Evolutionary conservation across 2,329 filamentous ascomycete species (phyloP), one percentile per base, ranked within the genome.

Genomic region (Nemania bipapillata): DNA sequence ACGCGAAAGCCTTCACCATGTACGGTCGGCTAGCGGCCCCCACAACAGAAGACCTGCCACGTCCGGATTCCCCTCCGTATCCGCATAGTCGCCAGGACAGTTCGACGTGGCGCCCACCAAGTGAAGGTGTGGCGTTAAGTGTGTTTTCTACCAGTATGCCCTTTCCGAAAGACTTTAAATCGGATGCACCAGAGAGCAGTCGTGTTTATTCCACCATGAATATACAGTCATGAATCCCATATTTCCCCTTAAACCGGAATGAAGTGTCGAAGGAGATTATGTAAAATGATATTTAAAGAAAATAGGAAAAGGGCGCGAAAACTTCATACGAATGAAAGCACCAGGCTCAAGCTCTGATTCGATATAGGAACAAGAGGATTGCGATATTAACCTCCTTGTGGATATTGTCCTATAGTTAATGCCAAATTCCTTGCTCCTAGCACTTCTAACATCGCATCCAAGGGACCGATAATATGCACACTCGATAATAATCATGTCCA

Each of bases 1-100:
- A 83, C 59, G 82, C 83, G 0, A 82, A 80, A 35, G 79, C 80
- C 0, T 77, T 89, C 42, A 79, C 79, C 32, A 86, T 89, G 78
- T 82, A 87, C 70, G 87, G 86, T 0, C 80, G 86, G 15, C 77
- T 84, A 4, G 79, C 80, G 7, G 75, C 75, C 24, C 83, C 81
- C 4, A 79, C 77, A 3, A 73, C 72, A 3, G 76, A 76, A 17
- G 61, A 74, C 28, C 63, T 77, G 22, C 71, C 75, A 17, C 63
- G 9, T 2, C 42, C 65, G 17, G 28, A 24, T 54, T 49, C 50
- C 26, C 55, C 68, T 1, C 75, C 74, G 9, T 75, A 75, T 58
- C 74, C 74, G 1, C 68, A 73, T 40, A 74, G 73, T 58, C 66
- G 66, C 15, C 66, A 70, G 42, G 56, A 63, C 1, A 74, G 72